phyloP scores from a whole-genome alignment of 2,329 filamentous ascomycete genomes.

The Cadophora luteo-olivacea region DNA sequence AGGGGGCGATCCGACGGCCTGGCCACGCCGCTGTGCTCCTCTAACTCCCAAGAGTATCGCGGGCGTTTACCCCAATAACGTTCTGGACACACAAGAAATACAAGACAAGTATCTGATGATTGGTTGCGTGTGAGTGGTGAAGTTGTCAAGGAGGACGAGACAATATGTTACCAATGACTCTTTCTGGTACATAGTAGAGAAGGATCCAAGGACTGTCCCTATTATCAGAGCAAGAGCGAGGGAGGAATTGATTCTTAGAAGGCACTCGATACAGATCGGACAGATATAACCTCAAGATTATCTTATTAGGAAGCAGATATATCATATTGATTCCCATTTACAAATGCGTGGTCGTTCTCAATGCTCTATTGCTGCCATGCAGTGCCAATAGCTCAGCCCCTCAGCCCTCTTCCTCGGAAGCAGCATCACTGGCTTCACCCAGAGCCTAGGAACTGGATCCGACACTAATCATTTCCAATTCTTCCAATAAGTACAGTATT shows the following conservation, averaged over 20 bases:
- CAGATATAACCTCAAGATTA: background rate
- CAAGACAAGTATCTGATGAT: background rate
- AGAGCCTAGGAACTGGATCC: background rate
- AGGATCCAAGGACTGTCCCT: background rate
- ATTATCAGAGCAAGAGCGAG: background rate
- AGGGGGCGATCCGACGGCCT: conserved; percentile 16
- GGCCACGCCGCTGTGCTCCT: background rate
- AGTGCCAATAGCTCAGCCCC: conserved; percentile 16
- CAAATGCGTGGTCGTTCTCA: background rate
- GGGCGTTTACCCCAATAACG: background rate
- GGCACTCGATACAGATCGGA: background rate
- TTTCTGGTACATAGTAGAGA: background rate
- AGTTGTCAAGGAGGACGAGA: conserved; percentile 5
- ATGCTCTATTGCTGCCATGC: conserved; percentile 11
- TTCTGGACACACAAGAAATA: background rate
- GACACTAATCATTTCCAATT: background rate
- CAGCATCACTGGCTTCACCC: conserved; percentile 3
- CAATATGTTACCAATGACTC: background rate
- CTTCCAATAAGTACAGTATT: background rate
- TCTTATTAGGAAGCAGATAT: background rate
- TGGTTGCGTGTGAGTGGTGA: background rate
- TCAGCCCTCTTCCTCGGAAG: conserved; percentile 1
- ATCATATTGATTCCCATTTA: background rate
- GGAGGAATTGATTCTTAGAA: background rate
- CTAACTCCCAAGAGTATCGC: background rate